These are phyloP conservation scores for Boletellus deceptivus DNA, from an alignment of 1,284 basidiomycete genomes.

Conservation along the genomic window DNA sequence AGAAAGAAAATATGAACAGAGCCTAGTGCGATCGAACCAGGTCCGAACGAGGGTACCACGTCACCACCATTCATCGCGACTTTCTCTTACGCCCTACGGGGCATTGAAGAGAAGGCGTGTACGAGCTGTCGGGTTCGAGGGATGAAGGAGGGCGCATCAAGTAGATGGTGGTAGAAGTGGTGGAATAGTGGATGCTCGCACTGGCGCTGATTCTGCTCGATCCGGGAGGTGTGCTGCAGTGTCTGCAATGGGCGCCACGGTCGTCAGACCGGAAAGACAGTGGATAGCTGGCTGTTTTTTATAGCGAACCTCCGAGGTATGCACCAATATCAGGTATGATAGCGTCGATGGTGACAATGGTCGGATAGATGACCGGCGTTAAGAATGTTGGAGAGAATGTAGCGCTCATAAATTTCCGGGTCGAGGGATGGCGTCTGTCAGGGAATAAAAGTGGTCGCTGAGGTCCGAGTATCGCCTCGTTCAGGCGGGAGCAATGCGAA, in stretches of 20 bases:
- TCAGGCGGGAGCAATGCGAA: background rate
- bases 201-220: background rate
- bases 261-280: background rate
- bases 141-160: background rate
- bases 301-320: slow-evolving; percentile 1
- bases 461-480: background rate
- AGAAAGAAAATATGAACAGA: too few relatives aligned
- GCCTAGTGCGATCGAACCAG: background rate
- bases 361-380: background rate
- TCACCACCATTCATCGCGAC: slow-evolving; percentile 12
- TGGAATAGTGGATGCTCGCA: background rate
- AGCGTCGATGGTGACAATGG: background rate
- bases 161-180: background rate
- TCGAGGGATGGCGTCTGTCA: background rate
- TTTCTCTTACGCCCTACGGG: slow-evolving; percentile 20
- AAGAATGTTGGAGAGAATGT: background rate
- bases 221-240: background rate
- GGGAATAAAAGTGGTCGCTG: background rate
- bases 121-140: background rate
- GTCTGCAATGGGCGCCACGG: background rate
- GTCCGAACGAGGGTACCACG: background rate
- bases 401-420: background rate
- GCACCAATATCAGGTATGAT: background rate
- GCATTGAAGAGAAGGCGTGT: slow-evolving; percentile 12
- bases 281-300: background rate